Base-by-base conservation (phyloP, 345 rosid genomes). In the Acer yangbiense region DNA sequence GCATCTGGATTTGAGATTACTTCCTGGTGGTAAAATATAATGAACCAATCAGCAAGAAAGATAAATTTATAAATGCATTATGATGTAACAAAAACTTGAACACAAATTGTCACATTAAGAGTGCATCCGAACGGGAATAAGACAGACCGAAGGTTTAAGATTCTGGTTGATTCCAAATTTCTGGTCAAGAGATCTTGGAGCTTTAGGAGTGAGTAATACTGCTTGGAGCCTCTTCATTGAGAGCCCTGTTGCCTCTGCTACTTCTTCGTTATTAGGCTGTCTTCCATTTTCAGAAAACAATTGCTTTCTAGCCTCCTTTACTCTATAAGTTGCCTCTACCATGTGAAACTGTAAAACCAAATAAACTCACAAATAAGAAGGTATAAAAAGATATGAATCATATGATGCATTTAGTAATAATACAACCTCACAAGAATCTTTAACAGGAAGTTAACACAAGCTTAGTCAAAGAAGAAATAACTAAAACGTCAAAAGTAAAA, bases 241-340 rank as follows among this genome's bases (percentile, higher is more conserved):
- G 23, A 96, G 88, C 68, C 99, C 99, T 4, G 98, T 68, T 44
- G 92, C 98, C 76, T 85, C 88, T 41, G 99, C 99, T 69, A 96
- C 83, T 87, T 94, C 97, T 88, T 91, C 93, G 43, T 91, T 88
- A 68, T 87, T 69, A n/a, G 99, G 97, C 2, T 90, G 86, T 68
- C 84, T 88, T 80, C 97, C 94, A 16, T 84, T 88, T 83, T 91
- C 91, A 39, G 72, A 88, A 77, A 83, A 87, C 64, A 94, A 85
- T 82, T 90, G 92, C 85, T 91, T 92, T 78, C 89, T 87, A 48
- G 97, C 99, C 74, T 91, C 97, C 83, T 88, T 96, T 85, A 96
- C 98, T 73, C 91, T 87, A 80, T 92, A 94, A 62, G 93, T 90
- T 75, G 97, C 97, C 79, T 94, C 98, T 80, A 92, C 95, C 95